Percentiles rank a stretch among this genome's conserved stretches.
Evolutionary conservation across 805 yeast genomes (phyloP).

Genomic region (Candida oleophila): DNA sequence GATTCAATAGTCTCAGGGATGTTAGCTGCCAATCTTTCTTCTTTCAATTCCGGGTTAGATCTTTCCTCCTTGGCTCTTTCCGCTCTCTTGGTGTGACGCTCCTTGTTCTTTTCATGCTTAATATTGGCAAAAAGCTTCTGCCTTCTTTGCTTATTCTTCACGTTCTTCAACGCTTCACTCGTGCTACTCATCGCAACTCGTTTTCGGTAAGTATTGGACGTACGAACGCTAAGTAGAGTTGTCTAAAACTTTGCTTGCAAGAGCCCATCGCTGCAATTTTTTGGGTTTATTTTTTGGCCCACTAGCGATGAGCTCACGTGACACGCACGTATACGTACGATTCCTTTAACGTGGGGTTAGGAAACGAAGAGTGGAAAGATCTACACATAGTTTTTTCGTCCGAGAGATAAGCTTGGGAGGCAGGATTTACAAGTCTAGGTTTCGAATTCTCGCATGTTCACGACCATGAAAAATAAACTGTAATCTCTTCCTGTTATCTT

Average conservation of each 20-base stretch:
- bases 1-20: slow-evolving; percentile 81
- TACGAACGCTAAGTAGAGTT: background rate
- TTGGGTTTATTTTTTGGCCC: background rate
- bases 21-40: slow-evolving; percentile 73
- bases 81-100: slow-evolving; percentile 73
- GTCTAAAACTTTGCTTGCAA: too few species aligned
- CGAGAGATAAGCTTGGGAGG: too few species aligned
- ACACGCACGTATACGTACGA: background rate
- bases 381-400: too few species aligned
- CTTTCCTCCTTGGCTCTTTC: slow-evolving; percentile 86
- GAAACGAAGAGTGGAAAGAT: background rate
- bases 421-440: too few species aligned
- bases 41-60: slow-evolving; percentile 76
- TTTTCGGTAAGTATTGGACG: background rate
- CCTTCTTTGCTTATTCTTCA: slow-evolving; percentile 77
- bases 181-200: slow-evolving; percentile 10
- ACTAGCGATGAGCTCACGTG: background rate
- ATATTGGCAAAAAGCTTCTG: slow-evolving; percentile 73
- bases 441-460: too few species aligned
- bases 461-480: too few species aligned
- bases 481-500: too few species aligned
- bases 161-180: slow-evolving; percentile 35
- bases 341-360: background rate
- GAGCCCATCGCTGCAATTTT: background rate
- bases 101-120: slow-evolving; percentile 72